These are phyloP conservation scores for Sisymbrium altissimum DNA, from an alignment of 345 rosid species.

Conservation along the genomic window DNA sequence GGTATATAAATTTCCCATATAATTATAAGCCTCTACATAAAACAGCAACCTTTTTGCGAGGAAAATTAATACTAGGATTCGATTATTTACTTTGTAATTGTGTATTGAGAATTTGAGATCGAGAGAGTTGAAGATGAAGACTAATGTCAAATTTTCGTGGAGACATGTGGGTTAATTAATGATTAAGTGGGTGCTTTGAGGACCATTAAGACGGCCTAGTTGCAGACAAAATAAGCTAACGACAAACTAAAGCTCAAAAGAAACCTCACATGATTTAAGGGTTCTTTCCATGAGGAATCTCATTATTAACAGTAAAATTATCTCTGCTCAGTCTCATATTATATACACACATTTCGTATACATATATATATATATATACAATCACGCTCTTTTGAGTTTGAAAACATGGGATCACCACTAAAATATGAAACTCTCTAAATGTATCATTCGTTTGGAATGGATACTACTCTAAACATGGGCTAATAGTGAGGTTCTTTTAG, in stretches of 20 bases:
- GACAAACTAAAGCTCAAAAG: constrained; percentile 28
- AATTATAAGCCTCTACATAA: background rate
- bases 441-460: background rate
- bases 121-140: constrained; percentile 1
- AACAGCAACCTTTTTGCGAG: background rate
- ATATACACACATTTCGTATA: background rate
- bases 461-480: background rate
- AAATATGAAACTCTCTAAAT: background rate
- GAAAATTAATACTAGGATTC: background rate
- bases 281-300: constrained; percentile 15
- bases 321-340: background rate
- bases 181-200: constrained; percentile 28
- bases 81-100: background rate
- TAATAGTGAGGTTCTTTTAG: background rate
- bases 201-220: constrained; percentile 31
- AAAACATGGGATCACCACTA: constrained; percentile 8
- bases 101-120: background rate
- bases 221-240: constrained; percentile 27
- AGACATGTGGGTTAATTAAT: constrained; percentile 29
- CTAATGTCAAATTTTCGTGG: constrained; percentile 4
- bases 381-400: background rate
- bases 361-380: background rate
- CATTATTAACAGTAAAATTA: background rate
- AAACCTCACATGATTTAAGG: constrained; percentile 32
- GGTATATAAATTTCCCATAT: too few species aligned